Conservation (phyloP, 2,329 filamentous ascomycete genomes). For the Phaeophleospora eucalypticola region DNA sequence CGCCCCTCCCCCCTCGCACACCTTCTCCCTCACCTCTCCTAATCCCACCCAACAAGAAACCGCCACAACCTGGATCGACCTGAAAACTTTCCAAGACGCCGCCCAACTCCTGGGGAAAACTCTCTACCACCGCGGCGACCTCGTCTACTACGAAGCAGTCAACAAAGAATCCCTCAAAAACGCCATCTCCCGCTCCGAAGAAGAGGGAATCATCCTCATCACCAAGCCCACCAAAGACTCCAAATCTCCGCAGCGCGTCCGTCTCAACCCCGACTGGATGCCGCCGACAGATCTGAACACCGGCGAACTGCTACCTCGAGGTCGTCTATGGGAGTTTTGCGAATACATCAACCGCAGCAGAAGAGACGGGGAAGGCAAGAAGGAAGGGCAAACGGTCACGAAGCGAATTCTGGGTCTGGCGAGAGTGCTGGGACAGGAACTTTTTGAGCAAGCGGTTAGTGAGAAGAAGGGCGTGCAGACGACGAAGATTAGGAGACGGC, state of each 20-base stretch:
- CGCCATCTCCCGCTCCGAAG: slow-evolving; percentile 79
- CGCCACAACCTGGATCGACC: slow-evolving; percentile 64
- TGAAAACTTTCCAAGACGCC: slow-evolving; percentile 56
- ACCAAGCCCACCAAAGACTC: slow-evolving; percentile 51
- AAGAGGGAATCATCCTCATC: slow-evolving; percentile 81
- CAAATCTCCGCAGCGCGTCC: slow-evolving; percentile 59
- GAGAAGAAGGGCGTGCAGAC: slow-evolving; percentile 21
- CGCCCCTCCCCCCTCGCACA: slow-evolving; percentile 57
- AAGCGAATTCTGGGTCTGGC: slow-evolving; percentile 74
- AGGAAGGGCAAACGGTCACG: slow-evolving; percentile 89
- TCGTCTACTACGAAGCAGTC: slow-evolving; percentile 95
- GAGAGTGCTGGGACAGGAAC: slow-evolving; percentile 64
- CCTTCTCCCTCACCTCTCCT: too few relatives aligned
- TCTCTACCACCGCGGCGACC: slow-evolving; percentile 92
- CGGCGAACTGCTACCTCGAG: slow-evolving; percentile 62
- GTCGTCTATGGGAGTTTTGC: slow-evolving; percentile 85
- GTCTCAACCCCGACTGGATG: slow-evolving; percentile 54
- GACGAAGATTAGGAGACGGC: slow-evolving; percentile 31
- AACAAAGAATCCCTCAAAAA: slow-evolving; percentile 98
- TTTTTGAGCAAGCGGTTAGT: slow-evolving; percentile 56
- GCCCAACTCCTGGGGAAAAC: slow-evolving; percentile 84
- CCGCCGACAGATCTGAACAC: slow-evolving; percentile 60
- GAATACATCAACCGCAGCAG: slow-evolving; percentile 79
- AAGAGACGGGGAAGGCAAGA: slow-evolving; percentile 75
- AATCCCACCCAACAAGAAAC: slow-evolving; percentile 6